Base-by-base conservation (phyloP, 2,329 filamentous ascomycete species). In the Trichoderma simmonsii region DNA sequence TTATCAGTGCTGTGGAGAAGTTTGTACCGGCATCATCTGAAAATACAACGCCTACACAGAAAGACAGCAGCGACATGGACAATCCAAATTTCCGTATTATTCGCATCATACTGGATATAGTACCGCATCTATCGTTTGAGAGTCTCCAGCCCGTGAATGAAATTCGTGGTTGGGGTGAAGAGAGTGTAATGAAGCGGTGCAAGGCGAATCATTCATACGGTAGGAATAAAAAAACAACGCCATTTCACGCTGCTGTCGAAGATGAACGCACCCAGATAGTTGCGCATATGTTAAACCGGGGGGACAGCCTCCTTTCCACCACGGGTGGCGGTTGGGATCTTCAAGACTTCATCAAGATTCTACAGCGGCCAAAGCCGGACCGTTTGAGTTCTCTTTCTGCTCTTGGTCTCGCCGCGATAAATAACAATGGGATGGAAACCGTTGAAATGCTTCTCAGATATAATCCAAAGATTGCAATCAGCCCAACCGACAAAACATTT, bases 231-330 rank as follows among this genome's bases (percentile, higher is more conserved):
- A 36, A 6, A 6, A 36, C 36, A 43, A 43, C 36, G 6, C 36
- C 36, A 4, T 43, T 43, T 43, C 39, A 43, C 7, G 0, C 39
- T 18, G 39, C 39, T 0, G 39, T 3, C 6, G 15, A 43, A n/a
- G 0, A n/a, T 8, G 39, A 3, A 8, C 18, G 1, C 1, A 18
- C 0, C 1, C 0, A 43, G 0, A n/a, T 43, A 43, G 8, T 43
- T 9, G 39, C 15, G 18, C 18, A 43, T 43, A 43, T 43, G 39
- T 9, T 43, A 9, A 43, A 9, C 15, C 39, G 3, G 3, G 15
- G 15, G 3, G 1, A 43, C 6, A n/a, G 39, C 39, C 18, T 43
- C 15, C 39, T 43, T 43, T 43, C 39, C 6, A 43, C 15, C 7
- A 1, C 18, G 39, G 7, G 15, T 43, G 39, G 39, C 0, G 3